Base-by-base conservation (phyloP, 192 early-diverging fungal genomes). In the Polychytrium aggregatum region DNA sequence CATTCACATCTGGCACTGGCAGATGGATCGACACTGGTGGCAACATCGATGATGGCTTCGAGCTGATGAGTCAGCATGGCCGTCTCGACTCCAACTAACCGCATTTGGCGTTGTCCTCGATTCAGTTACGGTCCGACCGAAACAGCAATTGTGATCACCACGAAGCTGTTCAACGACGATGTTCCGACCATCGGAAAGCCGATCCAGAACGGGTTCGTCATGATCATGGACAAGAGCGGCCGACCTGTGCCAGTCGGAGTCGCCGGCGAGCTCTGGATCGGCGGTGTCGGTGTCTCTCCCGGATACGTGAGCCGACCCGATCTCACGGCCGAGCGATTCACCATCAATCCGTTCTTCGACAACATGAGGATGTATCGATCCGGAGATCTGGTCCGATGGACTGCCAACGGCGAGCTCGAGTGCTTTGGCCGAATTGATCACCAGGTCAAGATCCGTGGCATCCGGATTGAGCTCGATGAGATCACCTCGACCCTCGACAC, bases 281-380 rank as follows among this genome's bases (percentile, higher is more conserved):
- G 55, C 7, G 71, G 71, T 2, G 26, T 33, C 17, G 47, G 62
- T 20, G 68, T 73, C 21, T 43, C 49, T 5, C 25, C 30, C 5
- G 71, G 70, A 14, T 73, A 73, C 46, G 18, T 73, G 2, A 71
- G 69, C 40, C 47, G 63, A n/a, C 47, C 46, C 14, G 66, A 67
- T 30, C 39, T 68, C 16, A 74, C 54, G 17, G 34, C 21, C 16
- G 30, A 46, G 28, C 47, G 44, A 27, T 74, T 70, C 25, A 31
- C 69, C 34, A 35, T 16, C 14, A 40, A 59, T 27, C 71, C 55
- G 6, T 50, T 57, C 18, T 31, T 36, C 24, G 47, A 27, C 13
- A 29, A 44, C 20, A 45, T 24, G 2, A 22, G 48, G 9, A 18
- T 63, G 27, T 65, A 65, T 35, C 9, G 44, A 44, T 52, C 63